Conservation (phyloP, 169 alveolate genomes). For the Plasmodium blacklocki region DNA sequence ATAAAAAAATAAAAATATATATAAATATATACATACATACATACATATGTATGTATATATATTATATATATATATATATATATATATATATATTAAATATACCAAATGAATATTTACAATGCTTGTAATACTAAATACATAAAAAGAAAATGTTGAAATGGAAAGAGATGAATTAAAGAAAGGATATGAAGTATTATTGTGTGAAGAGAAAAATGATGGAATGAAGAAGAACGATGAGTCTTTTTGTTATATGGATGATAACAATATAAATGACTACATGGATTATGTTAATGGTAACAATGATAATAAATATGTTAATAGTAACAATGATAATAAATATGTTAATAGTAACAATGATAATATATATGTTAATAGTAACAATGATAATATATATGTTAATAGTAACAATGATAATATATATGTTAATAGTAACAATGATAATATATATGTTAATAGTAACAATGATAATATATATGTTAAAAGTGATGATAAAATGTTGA, state of each 20-base stretch:
- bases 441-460: neutral
- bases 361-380: neutral
- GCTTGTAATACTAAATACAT: neutral
- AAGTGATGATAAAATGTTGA: neutral
- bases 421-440: neutral
- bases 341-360: neutral
- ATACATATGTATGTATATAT: too few species aligned
- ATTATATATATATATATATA: too few species aligned
- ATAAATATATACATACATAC: too few species aligned
- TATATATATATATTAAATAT: too few species aligned
- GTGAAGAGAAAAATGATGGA: neutral
- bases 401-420: neutral
- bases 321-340: neutral
- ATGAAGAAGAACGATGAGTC: neutral
- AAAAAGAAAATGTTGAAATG: neutral
- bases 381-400: neutral
- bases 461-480: neutral
- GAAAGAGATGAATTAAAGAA: neutral
- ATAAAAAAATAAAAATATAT: too few species aligned
- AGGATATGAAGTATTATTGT: neutral
- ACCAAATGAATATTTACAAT: too few species aligned
- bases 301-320: neutral
- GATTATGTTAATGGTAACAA: neutral
- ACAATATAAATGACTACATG: neutral
- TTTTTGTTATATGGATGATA: neutral